Evolutionary conservation across 257 asterid genomes (phyloP).

Genomic region (Solanum neorickii): DNA sequence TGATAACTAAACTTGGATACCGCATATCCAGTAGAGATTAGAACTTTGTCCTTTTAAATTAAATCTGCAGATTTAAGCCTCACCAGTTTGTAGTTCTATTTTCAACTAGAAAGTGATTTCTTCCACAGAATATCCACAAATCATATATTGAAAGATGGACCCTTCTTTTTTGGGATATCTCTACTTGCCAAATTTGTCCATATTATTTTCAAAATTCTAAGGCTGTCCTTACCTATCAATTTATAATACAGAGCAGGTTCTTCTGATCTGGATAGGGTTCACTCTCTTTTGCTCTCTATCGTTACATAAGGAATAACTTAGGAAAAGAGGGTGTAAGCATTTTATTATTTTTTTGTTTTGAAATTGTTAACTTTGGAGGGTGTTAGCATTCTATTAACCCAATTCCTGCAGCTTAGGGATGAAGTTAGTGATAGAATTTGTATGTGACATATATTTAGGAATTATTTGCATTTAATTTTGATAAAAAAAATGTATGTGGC

Average conservation of each 20-base stretch:
- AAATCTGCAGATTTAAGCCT: neutral
- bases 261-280: neutral
- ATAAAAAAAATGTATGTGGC: neutral
- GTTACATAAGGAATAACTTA: neutral
- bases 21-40: neutral
- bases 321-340: neutral
- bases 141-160: neutral
- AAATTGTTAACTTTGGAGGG: neutral
- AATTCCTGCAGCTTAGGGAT: neutral
- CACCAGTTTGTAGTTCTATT: neutral
- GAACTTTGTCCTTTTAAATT: neutral
- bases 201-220: neutral
- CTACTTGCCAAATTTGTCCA: neutral
- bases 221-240: neutral
- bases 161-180: neutral
- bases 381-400: neutral
- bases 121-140: neutral
- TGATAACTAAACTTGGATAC: neutral
- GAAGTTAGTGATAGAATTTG: neutral
- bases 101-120: neutral
- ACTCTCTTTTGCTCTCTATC: neutral
- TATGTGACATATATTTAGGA: neutral
- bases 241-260: neutral
- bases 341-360: too few relatives aligned
- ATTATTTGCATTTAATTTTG: neutral